Base-by-base conservation (phyloP, 768 basidiomycete species). In the Termitomyces eurrhizus region DNA sequence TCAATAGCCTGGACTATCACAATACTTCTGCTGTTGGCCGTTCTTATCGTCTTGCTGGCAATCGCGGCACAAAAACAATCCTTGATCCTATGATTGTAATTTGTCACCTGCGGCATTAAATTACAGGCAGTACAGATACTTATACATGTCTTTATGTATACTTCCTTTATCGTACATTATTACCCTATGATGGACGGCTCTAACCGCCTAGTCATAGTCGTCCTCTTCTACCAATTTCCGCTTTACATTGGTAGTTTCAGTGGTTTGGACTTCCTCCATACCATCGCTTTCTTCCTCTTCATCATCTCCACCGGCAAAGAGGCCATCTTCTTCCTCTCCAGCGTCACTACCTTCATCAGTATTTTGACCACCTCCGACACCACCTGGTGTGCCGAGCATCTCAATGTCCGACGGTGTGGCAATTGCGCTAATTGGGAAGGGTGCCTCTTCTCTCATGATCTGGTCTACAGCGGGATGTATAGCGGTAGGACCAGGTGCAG, bases 221-320 rank as follows among this genome's bases (percentile, higher is more conserved):
- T 93, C 91, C 66, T 92, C 92, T 69, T 93, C 92, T 2, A 92
- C 87, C 52, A 93, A 74, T 71, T 92, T 92, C 44, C 92, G 80
- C 70, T 90, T 92, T 53, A 85, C 90, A 61, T 87, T 87, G 12
- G 79, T 74, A 2, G 64, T 62, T 9, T 73, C 67, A 45, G 75
- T 67, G 3, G 85, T 81, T 66, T 87, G 83, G 4, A 90, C 84
- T 62, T 92, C 89, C 64, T 91, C 90, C 90, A 92, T 92, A 3
- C 78, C 86, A 58, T 92, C 92, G 62, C 89, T 90, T 64, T 92
- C 90, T 69, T 87, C 87, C 57, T 86, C 86, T 42, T 87, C 87
- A 14, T 88, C 86, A 35, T 86, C 87, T 29, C 86, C 91, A 33
- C 86, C 89, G 4, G 84, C 89, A 68, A 92, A 92, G 51, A 93